phyloP scores from a whole-genome alignment of 2,329 filamentous ascomycete species.

The Fusarium nygamai region DNA sequence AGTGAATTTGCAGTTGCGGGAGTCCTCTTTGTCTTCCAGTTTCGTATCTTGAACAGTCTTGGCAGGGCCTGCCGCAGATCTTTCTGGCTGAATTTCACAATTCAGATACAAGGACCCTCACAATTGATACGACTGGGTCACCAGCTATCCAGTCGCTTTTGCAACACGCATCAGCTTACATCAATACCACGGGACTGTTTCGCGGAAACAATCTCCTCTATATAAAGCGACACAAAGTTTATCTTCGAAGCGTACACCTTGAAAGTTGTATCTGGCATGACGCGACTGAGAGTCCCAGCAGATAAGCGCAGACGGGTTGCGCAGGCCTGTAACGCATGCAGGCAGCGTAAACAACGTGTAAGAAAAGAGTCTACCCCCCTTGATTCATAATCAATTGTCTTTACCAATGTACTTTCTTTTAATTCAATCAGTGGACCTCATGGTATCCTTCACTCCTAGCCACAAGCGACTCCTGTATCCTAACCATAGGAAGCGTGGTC shows the following conservation, averaged over 20 bases:
- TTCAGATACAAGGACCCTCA: background rate
- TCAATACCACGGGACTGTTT: background rate
- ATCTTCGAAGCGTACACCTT: background rate
- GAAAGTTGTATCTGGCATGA: conserved; percentile 51
- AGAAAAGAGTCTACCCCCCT: conserved; percentile 37
- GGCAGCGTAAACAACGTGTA: conserved; percentile 74
- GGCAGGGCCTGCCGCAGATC: no score
- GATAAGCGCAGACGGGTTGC: conserved; percentile 71
- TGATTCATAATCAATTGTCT: background rate
- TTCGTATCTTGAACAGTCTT: background rate
- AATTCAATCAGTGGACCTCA: background rate
- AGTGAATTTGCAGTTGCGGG: background rate
- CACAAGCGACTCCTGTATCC: background rate
- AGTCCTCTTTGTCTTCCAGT: background rate
- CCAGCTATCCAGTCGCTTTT: background rate
- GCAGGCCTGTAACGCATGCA: conserved; percentile 72
- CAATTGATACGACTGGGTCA: background rate
- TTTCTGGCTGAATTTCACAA: background rate
- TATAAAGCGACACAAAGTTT: background rate
- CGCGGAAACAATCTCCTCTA: background rate
- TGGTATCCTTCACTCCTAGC: background rate
- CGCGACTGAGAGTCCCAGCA: conserved; percentile 63
- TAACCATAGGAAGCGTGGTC: background rate
- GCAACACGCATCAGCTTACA: background rate
- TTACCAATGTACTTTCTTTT: background rate